Conservation (phyloP, 1,284 basidiomycete genomes). For the Trichosporon sp. region DNA sequence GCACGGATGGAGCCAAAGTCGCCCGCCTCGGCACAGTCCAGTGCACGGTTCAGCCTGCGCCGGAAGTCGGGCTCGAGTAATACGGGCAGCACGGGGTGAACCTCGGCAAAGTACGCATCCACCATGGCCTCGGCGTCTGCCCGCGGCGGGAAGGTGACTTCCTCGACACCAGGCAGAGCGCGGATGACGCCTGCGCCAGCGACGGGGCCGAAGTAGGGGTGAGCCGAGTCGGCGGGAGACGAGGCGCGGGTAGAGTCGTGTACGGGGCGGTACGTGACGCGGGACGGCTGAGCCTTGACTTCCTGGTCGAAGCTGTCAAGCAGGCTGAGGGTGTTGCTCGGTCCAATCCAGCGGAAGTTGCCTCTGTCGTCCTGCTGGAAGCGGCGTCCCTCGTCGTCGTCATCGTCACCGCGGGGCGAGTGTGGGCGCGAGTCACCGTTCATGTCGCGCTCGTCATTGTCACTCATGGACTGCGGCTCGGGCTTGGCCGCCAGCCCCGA, state of each 20-base stretch:
- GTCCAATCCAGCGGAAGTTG: slow-evolving; percentile 85
- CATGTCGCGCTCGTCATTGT: slow-evolving; percentile 9
- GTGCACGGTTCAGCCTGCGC: slow-evolving; percentile 61
- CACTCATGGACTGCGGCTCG: background rate
- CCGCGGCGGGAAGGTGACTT: slow-evolving; percentile 76
- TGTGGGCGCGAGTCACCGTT: slow-evolving; percentile 33
- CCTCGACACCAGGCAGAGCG: slow-evolving; percentile 72
- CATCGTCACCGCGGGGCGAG: slow-evolving; percentile 50
- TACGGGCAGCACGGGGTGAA: slow-evolving; percentile 78
- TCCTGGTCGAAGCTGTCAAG: slow-evolving; percentile 65
- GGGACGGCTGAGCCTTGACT: slow-evolving; percentile 27
- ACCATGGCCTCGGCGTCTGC: slow-evolving; percentile 80
- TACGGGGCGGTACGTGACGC: slow-evolving; percentile 12
- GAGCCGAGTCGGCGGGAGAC: background rate
- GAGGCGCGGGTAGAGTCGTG: slow-evolving; percentile 4
- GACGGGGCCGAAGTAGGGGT: slow-evolving; percentile 75
- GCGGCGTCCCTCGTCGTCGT: slow-evolving; percentile 33
- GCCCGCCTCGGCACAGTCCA: slow-evolving; percentile 54
- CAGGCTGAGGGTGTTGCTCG: slow-evolving; percentile 81
- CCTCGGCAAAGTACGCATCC: slow-evolving; percentile 72
- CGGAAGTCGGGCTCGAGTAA: slow-evolving; percentile 76
- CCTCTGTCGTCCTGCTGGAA: slow-evolving; percentile 61
- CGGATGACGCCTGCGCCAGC: slow-evolving; percentile 80
- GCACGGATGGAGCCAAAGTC: slow-evolving; percentile 16
- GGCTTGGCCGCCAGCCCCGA: background rate